Conservation (phyloP, 78 protist genomes). For the Chrysochromulina tobinii region DNA sequence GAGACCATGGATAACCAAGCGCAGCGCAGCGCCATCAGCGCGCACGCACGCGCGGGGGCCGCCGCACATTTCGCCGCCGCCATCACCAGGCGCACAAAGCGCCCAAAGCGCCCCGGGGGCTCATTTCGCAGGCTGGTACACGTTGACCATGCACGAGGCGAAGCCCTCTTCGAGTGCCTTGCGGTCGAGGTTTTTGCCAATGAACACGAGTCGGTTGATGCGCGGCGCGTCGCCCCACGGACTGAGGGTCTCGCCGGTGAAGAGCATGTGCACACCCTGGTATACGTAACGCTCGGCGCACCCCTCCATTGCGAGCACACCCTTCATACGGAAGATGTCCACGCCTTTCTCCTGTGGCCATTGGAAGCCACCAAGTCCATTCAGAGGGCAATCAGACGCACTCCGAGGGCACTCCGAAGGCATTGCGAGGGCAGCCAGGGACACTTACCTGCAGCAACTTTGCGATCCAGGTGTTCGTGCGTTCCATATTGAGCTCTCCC, state of each 20-base stretch:
- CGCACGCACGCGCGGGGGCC: no score
- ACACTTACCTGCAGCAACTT: background rate
- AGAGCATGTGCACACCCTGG: constrained; percentile 34
- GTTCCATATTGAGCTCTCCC: background rate
- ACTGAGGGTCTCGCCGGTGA: background rate
- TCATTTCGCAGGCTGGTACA: no score
- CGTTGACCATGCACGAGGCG: background rate
- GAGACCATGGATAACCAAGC: no score
- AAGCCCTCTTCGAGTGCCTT: background rate
- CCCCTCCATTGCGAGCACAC: constrained; percentile 8
- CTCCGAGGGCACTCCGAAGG: no score
- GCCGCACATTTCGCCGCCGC: no score
- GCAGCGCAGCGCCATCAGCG: no score
- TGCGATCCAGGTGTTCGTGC: background rate
- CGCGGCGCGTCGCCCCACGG: constrained; percentile 9
- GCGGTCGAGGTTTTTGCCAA: constrained; percentile 47
- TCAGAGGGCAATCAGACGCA: no score
- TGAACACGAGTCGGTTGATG: constrained; percentile 43
- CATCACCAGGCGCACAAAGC: no score
- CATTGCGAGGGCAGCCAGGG: no score
- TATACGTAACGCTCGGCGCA: background rate
- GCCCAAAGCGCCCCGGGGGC: no score
- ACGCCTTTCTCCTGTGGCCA: background rate
- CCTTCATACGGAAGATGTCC: constrained; percentile 43
- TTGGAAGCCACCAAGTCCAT: no score